phyloP scores from a whole-genome alignment of 208 protist genomes.

The Borovskyia barvae region DNA sequence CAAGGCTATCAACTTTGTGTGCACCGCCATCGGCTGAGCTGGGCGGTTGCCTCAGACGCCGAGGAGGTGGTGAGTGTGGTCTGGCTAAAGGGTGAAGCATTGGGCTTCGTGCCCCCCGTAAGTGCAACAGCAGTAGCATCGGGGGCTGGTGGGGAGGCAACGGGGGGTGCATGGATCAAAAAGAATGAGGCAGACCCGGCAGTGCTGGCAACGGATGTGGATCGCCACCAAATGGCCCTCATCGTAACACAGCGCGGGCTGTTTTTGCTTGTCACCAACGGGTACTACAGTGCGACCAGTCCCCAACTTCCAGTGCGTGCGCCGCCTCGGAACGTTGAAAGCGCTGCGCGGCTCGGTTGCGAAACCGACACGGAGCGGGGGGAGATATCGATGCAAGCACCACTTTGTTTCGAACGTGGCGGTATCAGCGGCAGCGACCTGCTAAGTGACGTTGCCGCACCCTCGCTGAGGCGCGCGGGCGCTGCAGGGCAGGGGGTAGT shows the following conservation, averaged over 20 bases:
- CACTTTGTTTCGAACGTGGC: too few species aligned
- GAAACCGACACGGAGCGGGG: too few species aligned
- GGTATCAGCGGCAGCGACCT: too few species aligned
- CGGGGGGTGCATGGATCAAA: neutral
- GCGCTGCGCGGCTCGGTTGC: neutral
- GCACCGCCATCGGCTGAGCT: constrained; percentile 26
- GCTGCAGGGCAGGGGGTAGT: neutral
- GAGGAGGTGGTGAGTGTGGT: constrained; percentile 24
- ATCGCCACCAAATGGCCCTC: constrained; percentile 5
- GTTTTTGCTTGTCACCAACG: constrained; percentile 16
- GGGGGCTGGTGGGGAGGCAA: neutral
- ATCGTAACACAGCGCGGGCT: constrained; percentile 20
- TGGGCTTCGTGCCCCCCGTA: neutral
- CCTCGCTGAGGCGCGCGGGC: neutral
- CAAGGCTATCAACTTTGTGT: constrained; percentile 13
- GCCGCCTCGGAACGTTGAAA: neutral
- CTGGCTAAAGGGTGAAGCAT: constrained; percentile 11
- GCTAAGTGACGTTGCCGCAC: neutral
- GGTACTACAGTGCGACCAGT: constrained; percentile 6
- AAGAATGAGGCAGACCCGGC: neutral
- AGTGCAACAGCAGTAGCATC: neutral
- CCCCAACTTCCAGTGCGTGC: constrained; percentile 1
- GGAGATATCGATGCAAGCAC: too few species aligned
- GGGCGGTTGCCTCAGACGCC: constrained; percentile 10
- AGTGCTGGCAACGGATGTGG: neutral